phyloP scores from a whole-genome alignment of 2,329 filamentous ascomycete genomes.

The Penicillium sp. region DNA sequence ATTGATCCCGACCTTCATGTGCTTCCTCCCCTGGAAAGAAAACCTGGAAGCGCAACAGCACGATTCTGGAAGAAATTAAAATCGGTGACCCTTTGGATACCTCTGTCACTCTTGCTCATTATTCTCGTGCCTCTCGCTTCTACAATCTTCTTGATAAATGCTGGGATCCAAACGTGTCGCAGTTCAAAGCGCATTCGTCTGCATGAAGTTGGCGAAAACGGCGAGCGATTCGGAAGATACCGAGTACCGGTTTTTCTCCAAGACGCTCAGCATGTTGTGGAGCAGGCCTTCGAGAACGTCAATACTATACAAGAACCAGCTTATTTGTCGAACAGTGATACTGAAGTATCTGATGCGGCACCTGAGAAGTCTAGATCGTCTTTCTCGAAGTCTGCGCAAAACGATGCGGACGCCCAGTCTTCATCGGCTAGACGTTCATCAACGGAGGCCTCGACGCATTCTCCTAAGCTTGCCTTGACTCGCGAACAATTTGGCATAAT shows the following conservation, averaged over 20 bases:
- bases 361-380: constrained; percentile 25
- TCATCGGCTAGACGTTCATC: neutral
- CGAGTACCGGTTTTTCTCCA: constrained; percentile 67
- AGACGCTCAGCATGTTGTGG: constrained; percentile 65
- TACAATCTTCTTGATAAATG: constrained; percentile 64
- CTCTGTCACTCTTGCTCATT: constrained; percentile 56
- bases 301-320: constrained; percentile 61
- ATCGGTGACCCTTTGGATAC: constrained; percentile 46
- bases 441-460: constrained; percentile 16
- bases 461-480: constrained; percentile 68
- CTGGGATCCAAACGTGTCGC: constrained; percentile 64
- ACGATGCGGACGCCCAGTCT: neutral
- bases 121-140: constrained; percentile 67
- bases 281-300: constrained; percentile 66
- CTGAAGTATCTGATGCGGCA: constrained; percentile 13
- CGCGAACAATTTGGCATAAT: constrained; percentile 79
- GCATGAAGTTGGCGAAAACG: constrained; percentile 63
- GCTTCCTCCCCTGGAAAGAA: constrained; percentile 23
- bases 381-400: neutral
- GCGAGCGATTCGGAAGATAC: constrained; percentile 61
- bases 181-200: constrained; percentile 66
- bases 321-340: constrained; percentile 48
- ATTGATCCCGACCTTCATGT: constrained; percentile 48
- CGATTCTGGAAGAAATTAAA: constrained; percentile 29
- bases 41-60: constrained; percentile 20